These are phyloP conservation scores for Breviolum minutum DNA, from an alignment of 73 alveolate species.

Conservation along the genomic window DNA sequence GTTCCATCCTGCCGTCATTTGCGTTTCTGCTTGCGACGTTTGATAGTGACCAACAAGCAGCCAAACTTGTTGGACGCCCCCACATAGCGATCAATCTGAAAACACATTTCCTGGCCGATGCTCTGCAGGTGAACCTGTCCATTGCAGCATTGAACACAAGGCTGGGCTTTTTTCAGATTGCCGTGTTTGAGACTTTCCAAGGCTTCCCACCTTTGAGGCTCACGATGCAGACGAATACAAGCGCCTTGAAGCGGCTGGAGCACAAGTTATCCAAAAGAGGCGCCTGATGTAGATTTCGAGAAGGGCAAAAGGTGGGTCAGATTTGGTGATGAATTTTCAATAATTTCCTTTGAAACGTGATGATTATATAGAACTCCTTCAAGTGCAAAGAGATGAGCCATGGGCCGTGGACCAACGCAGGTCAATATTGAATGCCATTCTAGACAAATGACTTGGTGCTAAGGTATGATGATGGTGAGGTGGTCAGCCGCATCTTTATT, in stretches of 20 bases:
- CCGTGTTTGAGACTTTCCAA: background rate
- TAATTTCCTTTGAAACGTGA: too few relatives aligned
- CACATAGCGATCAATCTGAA: background rate
- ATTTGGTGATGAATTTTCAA: background rate
- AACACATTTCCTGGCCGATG: background rate
- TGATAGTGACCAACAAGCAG: too few relatives aligned
- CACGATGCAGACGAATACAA: conserved; percentile 68
- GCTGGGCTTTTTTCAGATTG: background rate
- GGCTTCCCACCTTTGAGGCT: conserved; percentile 16
- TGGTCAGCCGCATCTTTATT: conserved; percentile 90
- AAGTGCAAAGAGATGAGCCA: too few relatives aligned
- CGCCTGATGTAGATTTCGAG: background rate
- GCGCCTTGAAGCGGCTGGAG: conserved; percentile 93
- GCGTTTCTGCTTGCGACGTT: background rate
- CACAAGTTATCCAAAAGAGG: conserved; percentile 90
- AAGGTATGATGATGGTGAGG: conserved; percentile 93
- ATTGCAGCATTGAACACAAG: conserved; percentile 49
- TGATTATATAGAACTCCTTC: too few relatives aligned
- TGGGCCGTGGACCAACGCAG: too few relatives aligned
- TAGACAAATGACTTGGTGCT: background rate
- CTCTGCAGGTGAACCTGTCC: conserved; percentile 15
- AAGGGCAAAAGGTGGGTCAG: background rate
- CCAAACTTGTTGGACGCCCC: too few relatives aligned
- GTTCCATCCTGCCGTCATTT: background rate
- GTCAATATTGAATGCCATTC: too few relatives aligned